Evolutionary conservation across 371 early-diverging fungal genomes (phyloP).

Genomic region (Mucor piriformis): DNA sequence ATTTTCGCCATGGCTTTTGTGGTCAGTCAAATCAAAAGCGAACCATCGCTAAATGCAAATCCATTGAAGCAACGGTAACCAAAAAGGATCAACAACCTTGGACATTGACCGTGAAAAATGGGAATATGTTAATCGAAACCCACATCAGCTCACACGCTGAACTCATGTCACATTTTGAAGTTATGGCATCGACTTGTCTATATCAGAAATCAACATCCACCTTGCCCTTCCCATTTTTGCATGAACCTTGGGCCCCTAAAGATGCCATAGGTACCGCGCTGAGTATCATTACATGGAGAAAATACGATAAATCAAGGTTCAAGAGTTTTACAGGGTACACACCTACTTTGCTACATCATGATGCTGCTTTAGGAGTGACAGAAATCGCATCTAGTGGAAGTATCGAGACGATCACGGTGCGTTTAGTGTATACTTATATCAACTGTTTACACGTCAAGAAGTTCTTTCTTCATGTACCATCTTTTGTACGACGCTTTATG

Average conservation of each 20-base stretch:
- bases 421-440: conserved; percentile 29
- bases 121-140: conserved; percentile 34
- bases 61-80: conserved; percentile 10
- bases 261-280: conserved; percentile 12
- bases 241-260: background rate
- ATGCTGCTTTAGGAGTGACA: background rate
- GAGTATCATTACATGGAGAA: conserved; percentile 31
- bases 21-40: background rate
- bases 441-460: conserved; percentile 32
- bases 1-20: background rate
- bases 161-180: conserved; percentile 23
- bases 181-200: conserved; percentile 24
- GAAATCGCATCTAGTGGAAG: background rate
- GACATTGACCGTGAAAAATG: conserved; percentile 36
- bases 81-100: conserved; percentile 16
- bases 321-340: conserved; percentile 23
- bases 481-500: conserved; percentile 27
- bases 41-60: background rate
- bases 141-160: conserved; percentile 35
- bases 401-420: conserved; percentile 11
- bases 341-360: conserved; percentile 3
- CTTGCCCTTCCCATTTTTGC: conserved; percentile 6
- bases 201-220: conserved; percentile 23
- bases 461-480: conserved; percentile 25
- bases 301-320: conserved; percentile 36